A percentile compares a stretch with the other conserved stretches of the same genome.
Evolutionary conservation across 768 basidiomycete genomes (phyloP).

Genomic region (Podaxis sp.): DNA sequence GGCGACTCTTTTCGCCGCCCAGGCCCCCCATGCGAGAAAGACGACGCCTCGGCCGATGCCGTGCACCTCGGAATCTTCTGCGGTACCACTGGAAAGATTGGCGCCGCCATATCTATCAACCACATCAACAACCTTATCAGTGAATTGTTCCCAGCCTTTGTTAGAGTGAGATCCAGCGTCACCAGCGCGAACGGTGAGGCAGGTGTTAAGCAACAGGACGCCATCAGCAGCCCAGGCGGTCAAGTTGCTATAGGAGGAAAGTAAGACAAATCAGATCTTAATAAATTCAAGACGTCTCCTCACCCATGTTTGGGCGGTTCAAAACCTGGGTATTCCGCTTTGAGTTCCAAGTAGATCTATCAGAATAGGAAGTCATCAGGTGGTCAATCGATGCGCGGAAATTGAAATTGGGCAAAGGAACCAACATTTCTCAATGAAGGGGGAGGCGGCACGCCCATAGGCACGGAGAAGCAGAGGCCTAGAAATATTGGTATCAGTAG

Average conservation of each 20-base stretch:
- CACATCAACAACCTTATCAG: conserved; percentile 73
- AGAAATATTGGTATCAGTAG: conserved; percentile 19
- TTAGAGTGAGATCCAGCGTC: conserved; percentile 79
- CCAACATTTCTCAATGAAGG: conserved; percentile 83
- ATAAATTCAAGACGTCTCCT: conserved; percentile 25
- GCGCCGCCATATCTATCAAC: conserved; percentile 78
- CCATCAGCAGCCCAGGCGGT: conserved; percentile 81
- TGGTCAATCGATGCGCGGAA: conserved; percentile 17
- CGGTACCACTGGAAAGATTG: conserved; percentile 43
- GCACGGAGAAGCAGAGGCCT: conserved; percentile 93
- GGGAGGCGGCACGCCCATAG: conserved; percentile 68
- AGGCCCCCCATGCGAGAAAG: conserved; percentile 90
- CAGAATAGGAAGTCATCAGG: conserved; percentile 8
- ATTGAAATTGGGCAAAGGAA: neutral
- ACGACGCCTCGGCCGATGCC: conserved; percentile 68
- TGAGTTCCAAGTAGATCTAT: conserved; percentile 88
- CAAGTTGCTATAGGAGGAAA: conserved; percentile 58
- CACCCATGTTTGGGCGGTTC: conserved; percentile 81
- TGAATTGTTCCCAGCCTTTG: conserved; percentile 91
- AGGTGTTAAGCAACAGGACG: conserved; percentile 91
- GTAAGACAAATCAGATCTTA: conserved; percentile 10
- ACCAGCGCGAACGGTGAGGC: conserved; percentile 79
- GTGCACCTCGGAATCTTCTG: conserved; percentile 23
- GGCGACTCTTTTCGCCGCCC: conserved; percentile 81
- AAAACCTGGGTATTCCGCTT: conserved; percentile 79